Evolutionary conservation across 2,329 filamentous ascomycete genomes (phyloP).

Genomic region (Ceratocystis papillata): DNA sequence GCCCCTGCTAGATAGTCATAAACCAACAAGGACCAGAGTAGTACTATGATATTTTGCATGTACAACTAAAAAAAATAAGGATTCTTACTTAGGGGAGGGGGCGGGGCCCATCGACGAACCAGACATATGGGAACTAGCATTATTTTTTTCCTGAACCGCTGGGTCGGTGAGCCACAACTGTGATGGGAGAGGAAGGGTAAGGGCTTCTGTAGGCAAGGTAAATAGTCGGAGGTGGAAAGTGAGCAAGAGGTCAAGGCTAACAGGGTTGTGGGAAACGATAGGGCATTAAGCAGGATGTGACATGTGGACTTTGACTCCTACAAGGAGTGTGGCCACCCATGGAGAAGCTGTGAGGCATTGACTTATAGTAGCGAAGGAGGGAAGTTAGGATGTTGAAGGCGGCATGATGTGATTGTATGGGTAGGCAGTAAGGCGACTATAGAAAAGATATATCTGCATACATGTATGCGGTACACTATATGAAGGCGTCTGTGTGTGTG

Average conservation of each 20-base stretch:
- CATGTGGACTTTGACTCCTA: background rate
- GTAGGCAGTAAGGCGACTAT: no score
- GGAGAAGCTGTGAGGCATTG: conserved; percentile 7
- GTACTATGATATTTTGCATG: background rate
- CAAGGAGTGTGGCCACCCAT: background rate
- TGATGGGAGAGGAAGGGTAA: background rate
- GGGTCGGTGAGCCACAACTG: conserved; percentile 7
- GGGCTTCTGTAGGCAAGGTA: background rate
- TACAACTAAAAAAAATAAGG: background rate
- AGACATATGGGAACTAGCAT: conserved; percentile 1
- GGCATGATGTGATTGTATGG: background rate
- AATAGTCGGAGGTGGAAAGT: background rate
- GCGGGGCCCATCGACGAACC: background rate
- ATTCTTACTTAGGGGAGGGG: background rate
- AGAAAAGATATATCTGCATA: background rate
- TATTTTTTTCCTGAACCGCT: background rate
- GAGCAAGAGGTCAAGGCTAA: background rate
- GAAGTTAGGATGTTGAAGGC: no score
- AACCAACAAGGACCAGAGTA: no score
- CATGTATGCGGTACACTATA: background rate
- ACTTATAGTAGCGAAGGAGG: background rate
- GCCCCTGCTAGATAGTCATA: no score
- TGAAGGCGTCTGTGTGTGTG: background rate
- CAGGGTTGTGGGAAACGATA: background rate
- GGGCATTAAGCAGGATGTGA: conserved; percentile 3